phyloP scores from a whole-genome alignment of 148 eudicot genomes.

The Camellia lanceoleosa region DNA sequence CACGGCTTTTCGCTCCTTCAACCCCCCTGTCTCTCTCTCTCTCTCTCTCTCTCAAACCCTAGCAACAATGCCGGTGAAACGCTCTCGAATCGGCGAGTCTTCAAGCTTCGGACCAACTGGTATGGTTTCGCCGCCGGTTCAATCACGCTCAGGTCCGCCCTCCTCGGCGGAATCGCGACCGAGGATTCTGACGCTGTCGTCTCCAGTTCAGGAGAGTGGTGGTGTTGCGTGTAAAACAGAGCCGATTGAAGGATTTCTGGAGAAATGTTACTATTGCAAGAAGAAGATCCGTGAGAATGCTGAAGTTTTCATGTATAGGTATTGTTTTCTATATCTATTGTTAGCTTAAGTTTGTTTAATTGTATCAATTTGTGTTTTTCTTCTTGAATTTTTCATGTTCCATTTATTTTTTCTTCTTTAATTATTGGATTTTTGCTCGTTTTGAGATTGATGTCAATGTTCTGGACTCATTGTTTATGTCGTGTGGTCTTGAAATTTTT shows the following conservation, averaged over 20 bases:
- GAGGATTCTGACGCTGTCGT: constrained; percentile 25
- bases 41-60: constrained; percentile 14
- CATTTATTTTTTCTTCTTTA: neutral
- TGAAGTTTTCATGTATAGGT: constrained; percentile 51
- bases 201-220: constrained; percentile 21
- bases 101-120: constrained; percentile 33
- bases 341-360: neutral
- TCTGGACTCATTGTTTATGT: neutral
- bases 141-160: neutral
- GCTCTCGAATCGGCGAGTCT: constrained; percentile 27
- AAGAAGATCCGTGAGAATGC: constrained; percentile 10
- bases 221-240: neutral
- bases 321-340: neutral
- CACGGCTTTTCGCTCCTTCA: neutral
- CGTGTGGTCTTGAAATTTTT: neutral
- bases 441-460: neutral
- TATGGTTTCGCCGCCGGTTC: neutral
- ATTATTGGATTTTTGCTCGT: neutral
- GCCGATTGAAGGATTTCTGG: constrained; percentile 20
- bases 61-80: constrained; percentile 33
- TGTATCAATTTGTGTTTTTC: neutral
- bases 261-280: constrained; percentile 34
- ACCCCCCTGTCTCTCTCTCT: neutral
- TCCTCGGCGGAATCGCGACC: constrained; percentile 20
- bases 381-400: no score